Evolutionary conservation across 2,329 filamentous ascomycete genomes (phyloP).

Genomic region (Plectosphaerella plurivora): DNA sequence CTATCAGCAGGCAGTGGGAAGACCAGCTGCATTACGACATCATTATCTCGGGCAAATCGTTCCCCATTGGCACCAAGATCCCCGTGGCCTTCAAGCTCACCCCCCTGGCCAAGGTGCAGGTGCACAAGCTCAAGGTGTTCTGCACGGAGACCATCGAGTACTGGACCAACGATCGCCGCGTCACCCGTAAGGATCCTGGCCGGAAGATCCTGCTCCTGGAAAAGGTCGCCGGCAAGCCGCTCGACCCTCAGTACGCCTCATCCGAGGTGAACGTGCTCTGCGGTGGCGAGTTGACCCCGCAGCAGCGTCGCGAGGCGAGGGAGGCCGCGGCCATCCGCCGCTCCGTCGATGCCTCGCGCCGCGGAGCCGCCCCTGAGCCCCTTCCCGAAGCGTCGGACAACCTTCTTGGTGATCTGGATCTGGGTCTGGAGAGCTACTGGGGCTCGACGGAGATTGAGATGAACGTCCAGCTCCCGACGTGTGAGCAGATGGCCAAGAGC

Average conservation of each 20-base stretch:
- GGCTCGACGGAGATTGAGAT: constrained; percentile 93
- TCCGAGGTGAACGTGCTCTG: constrained; percentile 74
- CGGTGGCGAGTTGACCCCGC: constrained; percentile 67
- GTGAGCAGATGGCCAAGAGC: constrained; percentile 77
- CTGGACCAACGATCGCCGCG: constrained; percentile 79
- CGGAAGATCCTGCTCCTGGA: constrained; percentile 84
- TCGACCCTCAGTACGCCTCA: constrained; percentile 67
- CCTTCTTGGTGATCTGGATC: constrained; percentile 73
- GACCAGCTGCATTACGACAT: constrained; percentile 95
- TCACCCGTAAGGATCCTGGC: constrained; percentile 78
- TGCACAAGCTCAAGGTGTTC: constrained; percentile 87
- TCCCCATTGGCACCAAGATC: constrained; percentile 80
- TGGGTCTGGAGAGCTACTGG: constrained; percentile 66
- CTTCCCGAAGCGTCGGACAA: constrained; percentile 59
- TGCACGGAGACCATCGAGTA: constrained; percentile 90
- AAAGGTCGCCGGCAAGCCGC: constrained; percentile 75
- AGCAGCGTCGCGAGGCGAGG: constrained; percentile 43
- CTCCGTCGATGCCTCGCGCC: constrained; percentile 47
- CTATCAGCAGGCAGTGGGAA: constrained; percentile 90
- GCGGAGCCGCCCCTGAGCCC: constrained; percentile 30
- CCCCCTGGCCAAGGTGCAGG: constrained; percentile 86
- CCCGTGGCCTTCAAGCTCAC: constrained; percentile 94
- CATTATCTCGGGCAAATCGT: constrained; percentile 92
- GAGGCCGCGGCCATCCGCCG: constrained; percentile 42
- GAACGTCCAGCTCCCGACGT: constrained; percentile 87